Evolutionary conservation across 768 basidiomycete species (phyloP), one percentile per base, ranked within the genome.

Genomic region (Suillus brevipes): DNA sequence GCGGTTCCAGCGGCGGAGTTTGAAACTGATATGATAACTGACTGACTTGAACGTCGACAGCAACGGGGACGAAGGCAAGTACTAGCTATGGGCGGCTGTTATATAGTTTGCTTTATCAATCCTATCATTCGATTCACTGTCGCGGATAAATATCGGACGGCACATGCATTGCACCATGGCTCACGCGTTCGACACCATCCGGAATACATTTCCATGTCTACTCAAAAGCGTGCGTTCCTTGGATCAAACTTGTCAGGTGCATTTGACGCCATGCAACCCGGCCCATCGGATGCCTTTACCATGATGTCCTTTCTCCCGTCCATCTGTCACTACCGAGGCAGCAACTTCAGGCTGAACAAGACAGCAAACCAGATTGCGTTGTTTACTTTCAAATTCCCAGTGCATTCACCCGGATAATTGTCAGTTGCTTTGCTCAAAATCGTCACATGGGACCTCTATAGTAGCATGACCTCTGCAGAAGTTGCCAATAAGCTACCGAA

Each of bases 1-100:
- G 92, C 93, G 64, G 91, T 78, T 34, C 88, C 87, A 61, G 78
- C 66, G 28, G 28, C 28, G 28, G 28, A 28, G 20, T 59, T 72
- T 34, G 47, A 20, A 65, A 75, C 66, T 56, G 82, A 75, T 82
- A 84, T n/a, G 45, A 6, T 28, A 28, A 28, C 28, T 28, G 28
- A 28, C 28, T 28, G 28, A 28, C 28, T 28, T 28, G 18, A 20
- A 31, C 40, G 18, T 43, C 9, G 13, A 40, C 28, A 34, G 31
- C 4, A 34, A 61, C 28, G 28, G 28, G 28, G 28, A 28, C 28
- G 28, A 28, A 28, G 28, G 28, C 28, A 28, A 28, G 28, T 28
- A 28, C 28, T 28, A 28, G 28, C 28, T 28, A 28, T 28, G 28
- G 28, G 28, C 28, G 28, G 28, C 28, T 28, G n/a, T n/a, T 23